phyloP scores from a whole-genome alignment of 345 rosid genomes.

The Zanthoxylum bungeanum region DNA sequence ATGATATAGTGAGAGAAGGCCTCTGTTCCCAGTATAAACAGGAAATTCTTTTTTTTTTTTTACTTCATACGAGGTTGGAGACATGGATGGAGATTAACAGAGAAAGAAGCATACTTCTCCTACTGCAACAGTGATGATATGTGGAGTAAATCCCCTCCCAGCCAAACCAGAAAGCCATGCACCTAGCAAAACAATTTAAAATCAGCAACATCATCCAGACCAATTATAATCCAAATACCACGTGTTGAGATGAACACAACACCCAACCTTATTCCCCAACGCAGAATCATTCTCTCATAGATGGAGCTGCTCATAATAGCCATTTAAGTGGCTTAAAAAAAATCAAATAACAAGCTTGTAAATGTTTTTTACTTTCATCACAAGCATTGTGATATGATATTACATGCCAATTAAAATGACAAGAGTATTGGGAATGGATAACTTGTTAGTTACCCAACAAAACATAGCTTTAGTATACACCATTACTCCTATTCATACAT shows the following conservation, averaged over 20 bases:
- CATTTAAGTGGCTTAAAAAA: conserved; percentile 9
- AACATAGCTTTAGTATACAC: too few species aligned
- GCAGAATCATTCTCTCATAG: not conserved
- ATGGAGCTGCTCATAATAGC: not conserved
- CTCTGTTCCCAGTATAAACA: not conserved
- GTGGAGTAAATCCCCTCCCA: conserved; percentile 82
- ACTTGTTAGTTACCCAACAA: too few species aligned
- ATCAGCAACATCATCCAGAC: conserved; percentile 10
- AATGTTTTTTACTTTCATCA: conserved; percentile 5
- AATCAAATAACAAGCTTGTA: not conserved
- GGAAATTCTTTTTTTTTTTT: not conserved
- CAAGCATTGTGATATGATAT: not conserved
- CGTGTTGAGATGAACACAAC: not conserved
- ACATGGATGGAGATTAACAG: conserved; percentile 7
- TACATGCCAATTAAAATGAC: not conserved
- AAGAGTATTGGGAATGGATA: not conserved
- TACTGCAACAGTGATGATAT: conserved; percentile 58
- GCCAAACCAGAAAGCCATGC: conserved; percentile 67
- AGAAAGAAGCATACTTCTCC: conserved; percentile 64
- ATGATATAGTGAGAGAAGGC: not conserved
- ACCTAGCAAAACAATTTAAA: conserved; percentile 48
- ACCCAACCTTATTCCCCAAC: not conserved
- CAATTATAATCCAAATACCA: not conserved
- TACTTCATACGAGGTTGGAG: not conserved
- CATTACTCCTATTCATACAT: too few species aligned